Evolutionary conservation across 73 alveolate genomes (phyloP), one percentile per base, ranked within the genome.

Genomic region (Paramecium bursaria): DNA sequence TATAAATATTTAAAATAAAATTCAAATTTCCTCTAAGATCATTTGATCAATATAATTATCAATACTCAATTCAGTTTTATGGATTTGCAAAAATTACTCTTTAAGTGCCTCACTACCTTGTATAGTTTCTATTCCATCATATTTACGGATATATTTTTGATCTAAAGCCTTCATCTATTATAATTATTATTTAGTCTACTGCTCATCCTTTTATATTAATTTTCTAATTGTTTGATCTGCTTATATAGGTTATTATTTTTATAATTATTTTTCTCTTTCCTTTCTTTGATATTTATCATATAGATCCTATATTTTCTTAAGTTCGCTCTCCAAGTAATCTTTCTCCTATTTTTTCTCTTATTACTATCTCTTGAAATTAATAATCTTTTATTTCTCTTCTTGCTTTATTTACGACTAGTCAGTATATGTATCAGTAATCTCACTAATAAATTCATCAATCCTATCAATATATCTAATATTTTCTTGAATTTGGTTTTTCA

Each of bases 51-150:
- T 57, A 19, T 30, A 10, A 57, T 29, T 27, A 57, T 57, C 76
- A 27, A 57, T 57, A 30, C 29, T 30, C 26, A 57, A 42, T 27
- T 57, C 76, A 13, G 51, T 57, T 23, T 27, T 27, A 15, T 57
- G 76, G 51, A 57, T 57, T 9, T 57, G 17, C 27, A 57, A 50
- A 42, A 57, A 23, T 57, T 57, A 30, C 2, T 48, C 76, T 30
- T 57, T 57, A 29, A 57, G 33, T 57, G 27, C 27, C 33, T 57
- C 76, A 27, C 76, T 57, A 7, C 76, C 76, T 1, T 57, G 51
- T 13, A 57, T 57, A 30, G 52, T 29, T 57, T 57, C 33, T 0
- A 57, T 9, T 7, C 33, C 33, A 13, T 48, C 51, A 57, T 57
- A 57, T 29, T 26, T 26, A 6, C 76, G 27, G 14, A 57, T 30